phyloP scores from a whole-genome alignment of 768 basidiomycete genomes.

The Asterophora parasitica region DNA sequence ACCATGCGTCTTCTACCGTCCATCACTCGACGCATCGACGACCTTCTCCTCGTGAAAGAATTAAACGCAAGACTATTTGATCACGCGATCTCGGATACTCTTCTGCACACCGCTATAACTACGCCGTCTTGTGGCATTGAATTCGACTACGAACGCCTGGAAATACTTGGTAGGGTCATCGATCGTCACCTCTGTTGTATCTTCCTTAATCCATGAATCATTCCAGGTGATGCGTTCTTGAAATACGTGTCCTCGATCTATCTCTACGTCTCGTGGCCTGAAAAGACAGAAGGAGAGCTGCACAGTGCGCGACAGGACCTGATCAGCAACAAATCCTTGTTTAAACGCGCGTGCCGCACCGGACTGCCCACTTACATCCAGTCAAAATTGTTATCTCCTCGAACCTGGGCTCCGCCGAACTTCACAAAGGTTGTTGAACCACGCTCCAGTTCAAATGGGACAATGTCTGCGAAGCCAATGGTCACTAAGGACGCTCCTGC shows the following conservation, averaged over 20 bases:
- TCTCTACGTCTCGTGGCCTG: slow-evolving; percentile 66
- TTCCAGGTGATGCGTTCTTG: slow-evolving; percentile 73
- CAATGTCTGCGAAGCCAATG: too few relatives aligned
- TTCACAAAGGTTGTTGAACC: slow-evolving; percentile 16
- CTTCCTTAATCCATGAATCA: slow-evolving; percentile 7
- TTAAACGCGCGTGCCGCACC: slow-evolving; percentile 45
- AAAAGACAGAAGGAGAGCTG: slow-evolving; percentile 59
- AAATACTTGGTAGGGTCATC: slow-evolving; percentile 60
- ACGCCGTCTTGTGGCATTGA: slow-evolving; percentile 67
- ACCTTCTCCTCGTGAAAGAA: slow-evolving; percentile 72
- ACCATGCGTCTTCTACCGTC: slow-evolving; percentile 72
- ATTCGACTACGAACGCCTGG: slow-evolving; percentile 79
- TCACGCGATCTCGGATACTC: slow-evolving; percentile 53
- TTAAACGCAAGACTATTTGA: slow-evolving; percentile 67
- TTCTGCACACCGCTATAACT: slow-evolving; percentile 63
- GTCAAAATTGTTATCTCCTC: slow-evolving; percentile 62
- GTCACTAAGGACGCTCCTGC: not conserved
- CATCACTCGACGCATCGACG: slow-evolving; percentile 66
- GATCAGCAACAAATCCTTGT: slow-evolving; percentile 70
- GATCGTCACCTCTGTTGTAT: not conserved
- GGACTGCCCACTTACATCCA: slow-evolving; percentile 74
- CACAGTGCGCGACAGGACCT: slow-evolving; percentile 63
- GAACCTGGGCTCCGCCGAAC: slow-evolving; percentile 59
- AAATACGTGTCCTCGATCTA: slow-evolving; percentile 76
- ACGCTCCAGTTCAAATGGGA: not conserved